phyloP scores from a whole-genome alignment of 805 yeast species.

The Pichia phayaonensis region DNA sequence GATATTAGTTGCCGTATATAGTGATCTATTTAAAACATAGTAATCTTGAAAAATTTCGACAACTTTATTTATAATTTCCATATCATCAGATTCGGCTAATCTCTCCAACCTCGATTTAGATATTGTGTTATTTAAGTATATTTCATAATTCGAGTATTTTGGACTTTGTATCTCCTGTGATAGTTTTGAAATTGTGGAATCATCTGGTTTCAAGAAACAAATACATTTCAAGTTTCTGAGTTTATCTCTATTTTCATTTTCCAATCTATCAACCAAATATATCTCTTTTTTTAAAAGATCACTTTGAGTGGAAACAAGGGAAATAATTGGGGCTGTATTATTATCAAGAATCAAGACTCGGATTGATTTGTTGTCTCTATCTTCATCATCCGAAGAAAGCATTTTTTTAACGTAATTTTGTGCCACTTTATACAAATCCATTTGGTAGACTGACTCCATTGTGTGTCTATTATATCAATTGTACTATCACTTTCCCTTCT shows the following conservation, averaged over 20 bases:
- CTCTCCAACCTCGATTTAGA: slow-evolving; percentile 75
- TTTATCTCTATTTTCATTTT: slow-evolving; percentile 50
- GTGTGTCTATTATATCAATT: background rate
- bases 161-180: slow-evolving; percentile 68
- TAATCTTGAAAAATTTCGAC: slow-evolving; percentile 85
- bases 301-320: slow-evolving; percentile 87
- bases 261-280: slow-evolving; percentile 69
- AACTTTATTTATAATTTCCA: slow-evolving; percentile 68
- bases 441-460: slow-evolving; percentile 11
- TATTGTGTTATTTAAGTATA: slow-evolving; percentile 71
- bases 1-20: slow-evolving; percentile 35
- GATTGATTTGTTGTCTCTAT: slow-evolving; percentile 31
- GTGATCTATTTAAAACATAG: slow-evolving; percentile 59
- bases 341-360: slow-evolving; percentile 74
- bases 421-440: slow-evolving; percentile 43
- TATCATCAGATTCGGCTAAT: slow-evolving; percentile 84
- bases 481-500: background rate
- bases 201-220: slow-evolving; percentile 68
- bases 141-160: slow-evolving; percentile 67
- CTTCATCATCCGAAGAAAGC: slow-evolving; percentile 14
- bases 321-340: slow-evolving; percentile 72
- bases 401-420: slow-evolving; percentile 37
- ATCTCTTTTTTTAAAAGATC: slow-evolving; percentile 74
- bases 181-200: slow-evolving; percentile 51
- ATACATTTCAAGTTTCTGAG: slow-evolving; percentile 79